These are phyloP conservation scores for Hypoxylon cercidicola DNA, from an alignment of 495 filamentous ascomycete species.

Conservation along the genomic window DNA sequence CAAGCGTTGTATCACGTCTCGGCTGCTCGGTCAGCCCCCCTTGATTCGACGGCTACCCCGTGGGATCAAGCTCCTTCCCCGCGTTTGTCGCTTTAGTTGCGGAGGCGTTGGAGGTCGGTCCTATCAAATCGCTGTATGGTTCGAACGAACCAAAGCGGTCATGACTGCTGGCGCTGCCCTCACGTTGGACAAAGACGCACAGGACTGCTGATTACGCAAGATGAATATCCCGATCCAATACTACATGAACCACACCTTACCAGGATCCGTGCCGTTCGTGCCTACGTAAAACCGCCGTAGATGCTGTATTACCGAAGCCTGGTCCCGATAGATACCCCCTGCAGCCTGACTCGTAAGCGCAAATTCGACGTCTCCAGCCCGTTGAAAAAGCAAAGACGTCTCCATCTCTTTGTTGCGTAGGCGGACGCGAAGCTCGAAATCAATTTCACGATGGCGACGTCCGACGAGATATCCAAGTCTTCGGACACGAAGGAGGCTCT, in stretches of 20 bases:
- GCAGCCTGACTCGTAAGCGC: background rate
- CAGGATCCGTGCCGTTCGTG: background rate
- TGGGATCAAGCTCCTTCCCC: no score
- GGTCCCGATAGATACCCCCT: background rate
- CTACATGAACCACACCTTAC: background rate
- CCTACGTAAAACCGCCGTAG: background rate
- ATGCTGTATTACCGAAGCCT: background rate
- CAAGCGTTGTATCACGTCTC: no score
- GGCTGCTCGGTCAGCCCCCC: no score
- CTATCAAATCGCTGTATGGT: background rate
- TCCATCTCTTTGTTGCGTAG: background rate
- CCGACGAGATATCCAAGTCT: slow-evolving; percentile 3
- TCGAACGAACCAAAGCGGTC: background rate
- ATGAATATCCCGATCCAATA: background rate
- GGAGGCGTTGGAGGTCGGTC: no score
- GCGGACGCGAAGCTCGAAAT: background rate
- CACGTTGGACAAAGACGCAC: background rate
- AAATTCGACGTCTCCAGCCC: background rate
- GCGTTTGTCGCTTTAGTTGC: no score
- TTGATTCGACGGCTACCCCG: no score
- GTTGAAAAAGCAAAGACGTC: background rate
- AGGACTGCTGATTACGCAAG: background rate
- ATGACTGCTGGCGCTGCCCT: background rate
- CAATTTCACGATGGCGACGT: slow-evolving; percentile 15
- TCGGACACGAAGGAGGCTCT: slow-evolving; percentile 13